Percentiles rank a stretch among this genome's conserved stretches.
phyloP scores from a whole-genome alignment of 106 monocot genomes.

The Dendrobium officinale region DNA sequence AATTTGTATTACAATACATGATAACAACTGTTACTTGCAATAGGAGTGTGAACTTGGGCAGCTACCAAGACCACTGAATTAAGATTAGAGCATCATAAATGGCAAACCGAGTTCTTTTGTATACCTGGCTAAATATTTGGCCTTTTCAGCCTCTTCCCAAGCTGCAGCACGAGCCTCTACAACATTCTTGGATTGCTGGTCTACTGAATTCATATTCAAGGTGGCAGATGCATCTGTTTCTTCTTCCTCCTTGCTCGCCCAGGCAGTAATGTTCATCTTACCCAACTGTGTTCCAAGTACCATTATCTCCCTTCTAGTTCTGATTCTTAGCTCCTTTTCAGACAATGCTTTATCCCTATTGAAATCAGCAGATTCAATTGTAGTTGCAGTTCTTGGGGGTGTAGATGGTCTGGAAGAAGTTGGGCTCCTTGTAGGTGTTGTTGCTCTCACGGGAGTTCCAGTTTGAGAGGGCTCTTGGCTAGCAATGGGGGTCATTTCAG shows the following conservation, averaged over 20 bases:
- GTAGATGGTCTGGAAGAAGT: conserved; percentile 45
- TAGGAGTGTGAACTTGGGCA: not conserved
- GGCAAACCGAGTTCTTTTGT: not conserved
- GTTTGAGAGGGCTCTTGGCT: conserved; percentile 87
- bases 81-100: not conserved
- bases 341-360: conserved; percentile 39
- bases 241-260: conserved; percentile 89
- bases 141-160: conserved; percentile 93
- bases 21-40: not conserved
- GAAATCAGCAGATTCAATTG: conserved; percentile 20
- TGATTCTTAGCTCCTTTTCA: conserved; percentile 66
- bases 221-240: conserved; percentile 31
- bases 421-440: conserved; percentile 51
- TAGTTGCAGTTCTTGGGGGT: conserved; percentile 25
- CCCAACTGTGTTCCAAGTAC: conserved; percentile 78
- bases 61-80: not conserved
- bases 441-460: conserved; percentile 60
- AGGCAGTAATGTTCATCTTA: conserved; percentile 84
- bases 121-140: conserved; percentile 83
- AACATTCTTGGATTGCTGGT: conserved; percentile 30
- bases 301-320: conserved; percentile 90
- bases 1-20: not conserved
- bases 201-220: conserved; percentile 18
- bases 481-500: conserved; percentile 94
- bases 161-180: conserved; percentile 71